Conservation (phyloP, 2,329 filamentous ascomycete species). For the Fusarium marasasianum region DNA sequence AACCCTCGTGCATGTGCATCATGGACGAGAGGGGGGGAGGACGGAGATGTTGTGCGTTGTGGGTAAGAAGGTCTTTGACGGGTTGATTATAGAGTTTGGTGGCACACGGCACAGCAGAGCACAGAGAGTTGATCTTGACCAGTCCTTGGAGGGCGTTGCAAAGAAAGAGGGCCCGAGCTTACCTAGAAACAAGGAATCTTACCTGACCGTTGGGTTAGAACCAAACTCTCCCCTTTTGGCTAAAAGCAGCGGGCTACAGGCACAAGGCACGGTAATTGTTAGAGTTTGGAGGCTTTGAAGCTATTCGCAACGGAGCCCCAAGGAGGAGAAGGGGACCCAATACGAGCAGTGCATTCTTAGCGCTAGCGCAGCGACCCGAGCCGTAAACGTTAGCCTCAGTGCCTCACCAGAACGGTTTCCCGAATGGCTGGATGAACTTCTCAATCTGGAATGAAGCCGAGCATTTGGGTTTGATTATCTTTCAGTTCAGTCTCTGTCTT, state of each 20-base stretch:
- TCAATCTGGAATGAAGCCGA: neutral
- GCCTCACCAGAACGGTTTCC: neutral
- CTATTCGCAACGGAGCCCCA: neutral
- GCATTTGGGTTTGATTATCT: neutral
- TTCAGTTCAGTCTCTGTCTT: neutral
- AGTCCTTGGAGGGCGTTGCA: neutral
- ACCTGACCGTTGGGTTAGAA: neutral
- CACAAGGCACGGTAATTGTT: neutral
- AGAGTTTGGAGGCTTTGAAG: neutral
- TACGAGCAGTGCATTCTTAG: neutral
- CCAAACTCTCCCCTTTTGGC: neutral
- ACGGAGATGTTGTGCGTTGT: neutral
- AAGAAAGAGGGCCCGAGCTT: neutral
- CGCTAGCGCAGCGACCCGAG: slow-evolving; percentile 33
- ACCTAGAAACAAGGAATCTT: neutral
- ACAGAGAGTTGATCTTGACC: neutral
- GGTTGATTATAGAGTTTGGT: slow-evolving; percentile 8
- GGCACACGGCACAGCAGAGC: neutral
- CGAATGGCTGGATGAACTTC: neutral
- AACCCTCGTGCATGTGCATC: neutral
- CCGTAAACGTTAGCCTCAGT: slow-evolving; percentile 16
- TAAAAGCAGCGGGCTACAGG: neutral
- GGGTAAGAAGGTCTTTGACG: neutral
- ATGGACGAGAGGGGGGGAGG: neutral
- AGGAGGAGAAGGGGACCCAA: neutral